phyloP scores from a whole-genome alignment of 495 filamentous ascomycete species.

The Arthonia radiata region DNA sequence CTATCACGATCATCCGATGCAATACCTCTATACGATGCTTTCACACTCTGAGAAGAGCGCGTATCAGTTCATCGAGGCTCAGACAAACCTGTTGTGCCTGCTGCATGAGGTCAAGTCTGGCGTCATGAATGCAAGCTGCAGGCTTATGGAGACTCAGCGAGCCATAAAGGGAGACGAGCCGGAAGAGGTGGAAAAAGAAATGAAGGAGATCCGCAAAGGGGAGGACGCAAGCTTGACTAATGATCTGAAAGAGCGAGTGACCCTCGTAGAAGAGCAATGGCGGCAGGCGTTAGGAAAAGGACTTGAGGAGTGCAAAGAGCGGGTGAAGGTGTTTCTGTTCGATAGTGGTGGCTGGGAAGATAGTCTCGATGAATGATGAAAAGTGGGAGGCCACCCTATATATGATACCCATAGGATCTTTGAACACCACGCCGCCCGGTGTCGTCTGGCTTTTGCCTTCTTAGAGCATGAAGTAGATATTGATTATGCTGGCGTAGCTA shows the following conservation, averaged over 20 bases:
- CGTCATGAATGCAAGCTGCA: slow-evolving; percentile 32
- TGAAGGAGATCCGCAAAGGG: slow-evolving; percentile 32
- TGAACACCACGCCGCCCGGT: too few relatives aligned
- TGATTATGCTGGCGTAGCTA: too few relatives aligned
- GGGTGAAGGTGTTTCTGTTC: slow-evolving; percentile 14
- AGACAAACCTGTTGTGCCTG: slow-evolving; percentile 80
- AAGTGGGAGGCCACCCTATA: too few relatives aligned
- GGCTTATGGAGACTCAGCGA: slow-evolving; percentile 30
- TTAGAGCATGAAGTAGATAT: too few relatives aligned
- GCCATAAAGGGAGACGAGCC: slow-evolving; percentile 29
- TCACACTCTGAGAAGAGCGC: slow-evolving; percentile 69
- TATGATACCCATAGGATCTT: too few relatives aligned
- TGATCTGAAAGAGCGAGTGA: slow-evolving; percentile 81
- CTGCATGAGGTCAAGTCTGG: slow-evolving; percentile 79
- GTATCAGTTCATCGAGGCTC: slow-evolving; percentile 89
- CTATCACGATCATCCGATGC: slow-evolving; percentile 53
- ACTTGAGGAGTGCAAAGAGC: slow-evolving; percentile 25
- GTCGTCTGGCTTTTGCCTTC: too few relatives aligned
- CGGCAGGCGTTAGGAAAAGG: slow-evolving; percentile 36
- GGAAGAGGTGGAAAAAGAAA: slow-evolving; percentile 23
- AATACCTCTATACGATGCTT: slow-evolving; percentile 69
- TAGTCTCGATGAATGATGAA: slow-evolving; percentile 13
- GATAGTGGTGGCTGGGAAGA: slow-evolving; percentile 17
- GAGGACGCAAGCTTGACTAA: slow-evolving; percentile 48
- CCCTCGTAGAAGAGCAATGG: slow-evolving; percentile 77